Evolutionary conservation across 2,329 filamentous ascomycete species (phyloP), one percentile per base, ranked within the genome.

Genomic region (Nigrospora oryzae): DNA sequence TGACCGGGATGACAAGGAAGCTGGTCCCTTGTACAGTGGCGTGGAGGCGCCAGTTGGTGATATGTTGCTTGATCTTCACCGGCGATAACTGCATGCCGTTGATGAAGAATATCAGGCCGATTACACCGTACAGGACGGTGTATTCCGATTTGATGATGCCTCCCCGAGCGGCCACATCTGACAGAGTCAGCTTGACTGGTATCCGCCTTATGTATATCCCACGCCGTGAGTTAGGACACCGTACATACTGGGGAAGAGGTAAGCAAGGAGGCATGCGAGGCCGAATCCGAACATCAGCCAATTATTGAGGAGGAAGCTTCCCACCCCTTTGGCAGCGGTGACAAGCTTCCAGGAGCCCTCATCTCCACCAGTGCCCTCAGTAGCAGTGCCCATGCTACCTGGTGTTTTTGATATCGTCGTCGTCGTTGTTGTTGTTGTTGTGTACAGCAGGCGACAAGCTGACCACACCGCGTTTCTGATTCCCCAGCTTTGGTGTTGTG

Each of bases 21-120:
- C 79, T 84, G 49, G 80, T 79, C 1, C 75, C 70, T 56, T 88
- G 84, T 1, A 84, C 80, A 23, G 85, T 69, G 11, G 81, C 56
- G 54, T 88, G 84, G 14, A 87, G 64, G 16, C 81, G 75, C 81
- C 80, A 86, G 46, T 84, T 83, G 45, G 71, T 70, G 46, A 78
- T 70, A 53, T 86, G 84, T 42, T 69, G 64, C 37, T 75, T 63
- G 11, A 87, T 66, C 53, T 85, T 78, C 32, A 71, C 67, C 0
- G 77, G 79, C 8, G 81, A 73, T 15, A 88, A 75, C 42, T 84
- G 84, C 53, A 86, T 72, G 4, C 84, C 84, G 45, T 82, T 86
- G 51, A 86, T 72, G 46, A 87, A 68, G 60, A 88, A 88, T 53
- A 87, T 84, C 54, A 86, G 63, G 15, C 74, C 78, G 30, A 88